phyloP scores from a whole-genome alignment of 2,329 filamentous ascomycete species.

The Coleophoma crateriformis region DNA sequence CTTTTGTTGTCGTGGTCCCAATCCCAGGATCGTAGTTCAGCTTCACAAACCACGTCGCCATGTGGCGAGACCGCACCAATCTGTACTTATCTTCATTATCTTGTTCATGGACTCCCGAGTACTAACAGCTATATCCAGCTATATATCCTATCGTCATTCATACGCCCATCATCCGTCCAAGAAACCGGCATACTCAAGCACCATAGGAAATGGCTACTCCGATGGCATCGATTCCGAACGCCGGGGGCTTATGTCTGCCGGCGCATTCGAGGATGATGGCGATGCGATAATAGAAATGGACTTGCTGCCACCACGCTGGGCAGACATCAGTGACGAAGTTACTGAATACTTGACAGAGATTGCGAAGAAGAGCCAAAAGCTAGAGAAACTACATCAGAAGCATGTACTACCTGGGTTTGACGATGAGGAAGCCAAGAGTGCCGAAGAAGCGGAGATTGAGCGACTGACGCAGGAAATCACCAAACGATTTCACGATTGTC shows the following conservation, averaged over 20 bases:
- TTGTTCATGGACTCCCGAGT: constrained; percentile 12
- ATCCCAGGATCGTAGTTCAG: too few relatives aligned
- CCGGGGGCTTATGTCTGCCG: constrained; percentile 78
- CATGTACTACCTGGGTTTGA: constrained; percentile 96
- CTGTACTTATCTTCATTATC: constrained; percentile 56
- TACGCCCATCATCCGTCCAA: constrained; percentile 92
- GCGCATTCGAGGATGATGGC: constrained; percentile 76
- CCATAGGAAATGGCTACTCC: constrained; percentile 48
- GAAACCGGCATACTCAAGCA: constrained; percentile 60
- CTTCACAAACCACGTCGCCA: constrained; percentile 44
- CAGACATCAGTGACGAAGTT: constrained; percentile 91
- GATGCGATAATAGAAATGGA: constrained; percentile 99
- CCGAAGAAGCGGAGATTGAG: constrained; percentile 89
- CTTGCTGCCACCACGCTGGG: constrained; percentile 88
- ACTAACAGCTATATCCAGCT: constrained; percentile 49
- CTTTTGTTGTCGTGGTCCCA: background rate
- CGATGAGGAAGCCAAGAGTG: constrained; percentile 82
- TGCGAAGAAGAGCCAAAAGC: constrained; percentile 72
- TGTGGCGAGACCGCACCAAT: constrained; percentile 99
- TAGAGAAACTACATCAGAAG: constrained; percentile 94
- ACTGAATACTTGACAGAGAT: constrained; percentile 76
- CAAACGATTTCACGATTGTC: constrained; percentile 81
- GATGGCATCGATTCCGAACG: constrained; percentile 58
- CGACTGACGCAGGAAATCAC: constrained; percentile 86
- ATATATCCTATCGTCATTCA: constrained; percentile 98